A percentile compares a stretch with the other conserved stretches of the same genome.
These are phyloP conservation scores for Fulvia fulva DNA, from an alignment of 2,329 filamentous ascomycete genomes.

Conservation along the genomic window DNA sequence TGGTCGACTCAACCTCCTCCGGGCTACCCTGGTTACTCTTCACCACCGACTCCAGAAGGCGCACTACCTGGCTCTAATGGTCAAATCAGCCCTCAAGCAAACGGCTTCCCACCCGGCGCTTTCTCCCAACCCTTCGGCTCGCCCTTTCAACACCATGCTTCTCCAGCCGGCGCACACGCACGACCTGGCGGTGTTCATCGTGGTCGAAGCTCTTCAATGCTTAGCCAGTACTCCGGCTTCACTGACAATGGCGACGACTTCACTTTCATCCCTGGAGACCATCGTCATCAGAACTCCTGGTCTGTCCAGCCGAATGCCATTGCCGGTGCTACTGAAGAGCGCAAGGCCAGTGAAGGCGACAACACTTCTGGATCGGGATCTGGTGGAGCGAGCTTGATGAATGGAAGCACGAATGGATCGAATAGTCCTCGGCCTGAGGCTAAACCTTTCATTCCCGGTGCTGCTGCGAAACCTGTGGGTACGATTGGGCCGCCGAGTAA, in stretches of 20 bases:
- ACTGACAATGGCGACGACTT: conserved; percentile 40
- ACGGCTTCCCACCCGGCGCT: conserved; percentile 17
- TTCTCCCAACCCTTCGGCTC: conserved; percentile 24
- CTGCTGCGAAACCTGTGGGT: conserved; percentile 13
- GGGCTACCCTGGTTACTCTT: conserved; percentile 30
- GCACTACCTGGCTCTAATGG: conserved; percentile 51
- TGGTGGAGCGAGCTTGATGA: conserved; percentile 18
- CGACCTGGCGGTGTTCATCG: conserved; percentile 27
- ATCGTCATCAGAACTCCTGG: conserved; percentile 24
- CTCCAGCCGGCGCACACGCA: conserved; percentile 13
- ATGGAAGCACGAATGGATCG: conserved; percentile 29
- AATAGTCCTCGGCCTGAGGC: conserved; percentile 34
- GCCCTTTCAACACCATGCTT: conserved; percentile 22
- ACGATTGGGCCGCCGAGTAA: conserved; percentile 28
- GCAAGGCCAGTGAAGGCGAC: conserved; percentile 26
- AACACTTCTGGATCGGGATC: conserved; percentile 21
- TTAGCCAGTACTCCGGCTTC: conserved; percentile 50
- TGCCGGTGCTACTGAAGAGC: conserved; percentile 18
- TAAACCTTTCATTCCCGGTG: conserved; percentile 29
- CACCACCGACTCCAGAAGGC: conserved; percentile 57
- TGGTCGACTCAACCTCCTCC: conserved; percentile 25
- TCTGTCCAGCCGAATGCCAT: conserved; percentile 15
- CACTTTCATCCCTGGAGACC: conserved; percentile 17
- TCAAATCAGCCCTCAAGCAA: conserved; percentile 18
- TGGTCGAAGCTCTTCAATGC: conserved; percentile 50